Percentiles rank a stretch among this genome's conserved stretches.
These are phyloP conservation scores for Calonectria crousiana DNA, from an alignment of 2,329 filamentous ascomycete species.

Conservation along the genomic window DNA sequence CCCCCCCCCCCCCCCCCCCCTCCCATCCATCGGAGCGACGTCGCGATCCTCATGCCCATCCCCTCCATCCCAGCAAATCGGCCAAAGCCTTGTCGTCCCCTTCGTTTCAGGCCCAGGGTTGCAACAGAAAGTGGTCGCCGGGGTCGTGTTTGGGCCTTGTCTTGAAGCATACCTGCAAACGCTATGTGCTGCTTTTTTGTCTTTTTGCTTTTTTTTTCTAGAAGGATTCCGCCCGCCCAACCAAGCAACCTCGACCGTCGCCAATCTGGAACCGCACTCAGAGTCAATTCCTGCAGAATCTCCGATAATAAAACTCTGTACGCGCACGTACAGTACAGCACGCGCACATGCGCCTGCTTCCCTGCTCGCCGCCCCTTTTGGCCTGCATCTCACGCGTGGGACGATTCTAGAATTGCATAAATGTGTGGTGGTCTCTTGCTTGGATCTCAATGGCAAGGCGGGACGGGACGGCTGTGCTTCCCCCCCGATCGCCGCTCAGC, in stretches of 20 bases:
- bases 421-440: background rate
- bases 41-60: background rate
- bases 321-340: background rate
- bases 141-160: background rate
- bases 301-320: background rate
- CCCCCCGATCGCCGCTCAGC: constrained; percentile 3
- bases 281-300: constrained; percentile 2
- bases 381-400: background rate
- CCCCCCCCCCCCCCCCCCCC: background rate
- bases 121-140: background rate
- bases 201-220: constrained; percentile 7
- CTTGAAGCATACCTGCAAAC: background rate
- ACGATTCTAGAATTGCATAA: background rate
- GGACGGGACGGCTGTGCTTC: background rate
- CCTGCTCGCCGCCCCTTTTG: background rate
- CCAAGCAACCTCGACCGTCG: background rate
- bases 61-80: constrained; percentile 20
- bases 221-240: constrained; percentile 1
- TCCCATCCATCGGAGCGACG: background rate
- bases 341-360: background rate
- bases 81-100: constrained; percentile 21
- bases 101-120: constrained; percentile 20
- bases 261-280: background rate
- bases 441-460: background rate
- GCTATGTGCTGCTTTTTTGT: background rate